Evolutionary conservation across 768 basidiomycete genomes (phyloP).

Genomic region (Mycena maculata): DNA sequence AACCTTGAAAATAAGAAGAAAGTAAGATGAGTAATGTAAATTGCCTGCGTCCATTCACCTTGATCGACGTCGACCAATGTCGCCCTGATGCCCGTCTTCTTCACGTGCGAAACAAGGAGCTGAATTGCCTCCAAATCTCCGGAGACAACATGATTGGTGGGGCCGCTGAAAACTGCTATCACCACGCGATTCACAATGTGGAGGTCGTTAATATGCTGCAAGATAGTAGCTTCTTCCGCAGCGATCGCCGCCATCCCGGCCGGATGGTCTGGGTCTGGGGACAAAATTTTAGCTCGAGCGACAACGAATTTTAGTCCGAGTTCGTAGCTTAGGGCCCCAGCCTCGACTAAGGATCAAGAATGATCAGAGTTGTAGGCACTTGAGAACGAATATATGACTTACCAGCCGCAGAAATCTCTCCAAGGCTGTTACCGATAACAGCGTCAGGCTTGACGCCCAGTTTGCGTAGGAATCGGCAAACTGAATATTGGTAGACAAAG

Average conservation of each 20-base stretch:
- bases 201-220: slow-evolving; percentile 38
- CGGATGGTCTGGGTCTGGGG: slow-evolving; percentile 40
- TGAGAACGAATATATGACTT: neutral
- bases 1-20: slow-evolving; percentile 36
- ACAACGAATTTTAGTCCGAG: slow-evolving; percentile 46
- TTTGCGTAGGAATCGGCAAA: slow-evolving; percentile 45
- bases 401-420: slow-evolving; percentile 53
- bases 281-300: slow-evolving; percentile 44
- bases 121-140: slow-evolving; percentile 43
- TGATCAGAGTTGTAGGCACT: too few species aligned
- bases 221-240: slow-evolving; percentile 39
- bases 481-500: slow-evolving; percentile 50
- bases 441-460: slow-evolving; percentile 41
- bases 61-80: slow-evolving; percentile 47
- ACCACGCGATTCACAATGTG: slow-evolving; percentile 38
- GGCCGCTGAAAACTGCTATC: slow-evolving; percentile 46
- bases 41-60: slow-evolving; percentile 34
- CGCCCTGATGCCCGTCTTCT: slow-evolving; percentile 41
- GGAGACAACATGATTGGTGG: slow-evolving; percentile 44
- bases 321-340: slow-evolving; percentile 44
- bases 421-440: slow-evolving; percentile 52
- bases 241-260: slow-evolving; percentile 50
- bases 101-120: slow-evolving; percentile 41
- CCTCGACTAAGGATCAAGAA: slow-evolving; percentile 37
- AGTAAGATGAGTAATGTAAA: too few species aligned